These are phyloP conservation scores for Tympanopsis confertula DNA, from an alignment of 2,329 filamentous ascomycete genomes.

Conservation along the genomic window DNA sequence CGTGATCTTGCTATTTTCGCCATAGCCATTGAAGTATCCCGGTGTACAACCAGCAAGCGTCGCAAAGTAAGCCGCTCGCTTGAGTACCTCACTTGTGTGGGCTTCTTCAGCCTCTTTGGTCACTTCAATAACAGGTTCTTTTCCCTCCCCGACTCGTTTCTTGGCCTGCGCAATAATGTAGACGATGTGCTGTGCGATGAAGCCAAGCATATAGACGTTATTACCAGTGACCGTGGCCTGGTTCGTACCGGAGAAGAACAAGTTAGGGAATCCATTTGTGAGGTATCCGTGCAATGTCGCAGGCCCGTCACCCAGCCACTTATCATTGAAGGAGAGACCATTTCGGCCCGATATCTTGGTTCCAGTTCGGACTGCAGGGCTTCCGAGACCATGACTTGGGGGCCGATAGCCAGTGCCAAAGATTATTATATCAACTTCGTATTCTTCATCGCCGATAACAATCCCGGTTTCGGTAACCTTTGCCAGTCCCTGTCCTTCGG, in stretches of 20 bases:
- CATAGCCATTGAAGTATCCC: background rate
- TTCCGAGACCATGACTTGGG: too few species aligned
- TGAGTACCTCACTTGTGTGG: background rate
- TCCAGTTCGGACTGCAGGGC: background rate
- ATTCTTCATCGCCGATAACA: constrained; percentile 31
- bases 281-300: background rate
- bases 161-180: background rate
- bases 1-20: background rate
- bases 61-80: background rate
- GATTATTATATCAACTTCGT: constrained; percentile 11
- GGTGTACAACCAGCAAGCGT: background rate
- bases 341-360: background rate
- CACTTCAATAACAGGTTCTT: background rate
- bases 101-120: background rate
- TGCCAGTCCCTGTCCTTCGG: constrained; percentile 37
- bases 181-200: background rate
- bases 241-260: background rate
- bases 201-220: background rate
- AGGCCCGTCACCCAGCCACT: background rate
- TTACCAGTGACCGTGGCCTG: background rate
- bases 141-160: background rate
- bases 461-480: constrained; percentile 31
- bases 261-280: background rate
- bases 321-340: background rate
- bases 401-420: background rate